phyloP scores from a whole-genome alignment of 345 rosid genomes.

The Firmiana major region DNA sequence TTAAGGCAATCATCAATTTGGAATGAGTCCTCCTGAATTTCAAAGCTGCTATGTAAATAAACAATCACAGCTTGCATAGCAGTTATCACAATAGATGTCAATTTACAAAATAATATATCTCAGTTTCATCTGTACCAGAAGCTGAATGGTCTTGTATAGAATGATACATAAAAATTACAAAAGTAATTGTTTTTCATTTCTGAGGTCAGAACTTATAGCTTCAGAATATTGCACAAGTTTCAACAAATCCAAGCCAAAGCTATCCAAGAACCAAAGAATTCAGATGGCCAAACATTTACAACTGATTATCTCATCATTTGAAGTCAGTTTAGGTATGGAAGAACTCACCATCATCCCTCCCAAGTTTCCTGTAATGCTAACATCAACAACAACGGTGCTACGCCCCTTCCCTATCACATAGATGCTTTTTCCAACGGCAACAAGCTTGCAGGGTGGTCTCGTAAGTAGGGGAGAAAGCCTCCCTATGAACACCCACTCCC shows the following conservation, averaged over 20 bases:
- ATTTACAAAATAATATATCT: background rate
- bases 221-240: background rate
- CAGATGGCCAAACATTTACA: slow-evolving; percentile 58
- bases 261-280: slow-evolving; percentile 6
- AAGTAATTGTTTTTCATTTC: background rate
- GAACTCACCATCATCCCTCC: slow-evolving; percentile 65
- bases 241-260: background rate
- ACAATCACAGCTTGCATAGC: background rate
- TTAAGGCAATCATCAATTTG: background rate
- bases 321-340: slow-evolving; percentile 49
- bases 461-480: slow-evolving; percentile 58
- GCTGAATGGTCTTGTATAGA: background rate
- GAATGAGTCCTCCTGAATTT: background rate
- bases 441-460: slow-evolving; percentile 70
- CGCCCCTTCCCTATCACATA: slow-evolving; percentile 71
- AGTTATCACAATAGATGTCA: background rate
- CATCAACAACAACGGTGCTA: slow-evolving; percentile 57
- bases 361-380: slow-evolving; percentile 41
- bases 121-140: background rate
- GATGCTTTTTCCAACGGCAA: slow-evolving; percentile 54
- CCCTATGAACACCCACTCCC: slow-evolving; percentile 62
- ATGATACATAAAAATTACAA: background rate
- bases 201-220: background rate
- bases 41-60: background rate
- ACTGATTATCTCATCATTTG: slow-evolving; percentile 41